These are phyloP conservation scores for Fraxinus dipetala DNA, from an alignment of 305 asterid species.

Conservation along the genomic window DNA sequence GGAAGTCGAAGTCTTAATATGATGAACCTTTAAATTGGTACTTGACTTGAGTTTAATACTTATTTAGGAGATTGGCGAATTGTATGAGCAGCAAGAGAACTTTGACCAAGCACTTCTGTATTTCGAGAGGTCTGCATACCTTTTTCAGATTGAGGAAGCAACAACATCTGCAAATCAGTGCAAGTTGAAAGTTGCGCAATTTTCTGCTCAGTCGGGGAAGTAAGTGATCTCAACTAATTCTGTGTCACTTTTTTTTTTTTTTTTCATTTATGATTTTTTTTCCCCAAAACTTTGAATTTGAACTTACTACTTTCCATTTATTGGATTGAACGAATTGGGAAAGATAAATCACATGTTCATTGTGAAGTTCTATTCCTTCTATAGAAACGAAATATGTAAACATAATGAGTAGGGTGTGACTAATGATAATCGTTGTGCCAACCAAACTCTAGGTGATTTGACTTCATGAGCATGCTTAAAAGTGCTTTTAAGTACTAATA, in stretches of 20 bases:
- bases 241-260: background rate
- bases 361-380: background rate
- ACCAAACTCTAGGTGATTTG: background rate
- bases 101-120: conserved; percentile 30
- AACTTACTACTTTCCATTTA: background rate
- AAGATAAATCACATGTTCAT: background rate
- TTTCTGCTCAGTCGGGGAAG: conserved; percentile 40
- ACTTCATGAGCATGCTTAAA: background rate
- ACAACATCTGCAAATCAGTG: conserved; percentile 35
- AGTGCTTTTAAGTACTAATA: background rate
- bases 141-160: conserved; percentile 36
- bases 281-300: background rate
- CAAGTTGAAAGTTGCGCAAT: conserved; percentile 39
- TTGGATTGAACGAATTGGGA: background rate
- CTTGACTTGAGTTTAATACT: conserved; percentile 13
- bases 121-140: conserved; percentile 41
- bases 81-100: conserved; percentile 32
- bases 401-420: background rate
- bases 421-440: conserved; percentile 2
- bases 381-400: background rate
- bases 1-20: background rate
- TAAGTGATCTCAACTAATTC: conserved; percentile 15
- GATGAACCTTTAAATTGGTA: conserved; percentile 3
- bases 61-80: conserved; percentile 34
- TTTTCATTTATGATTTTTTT: background rate